Percentiles rank a stretch among this genome's conserved stretches.
Conservation (phyloP, 176 grass and related monocot genomes). For the Hsuehochloa calcarea region DNA sequence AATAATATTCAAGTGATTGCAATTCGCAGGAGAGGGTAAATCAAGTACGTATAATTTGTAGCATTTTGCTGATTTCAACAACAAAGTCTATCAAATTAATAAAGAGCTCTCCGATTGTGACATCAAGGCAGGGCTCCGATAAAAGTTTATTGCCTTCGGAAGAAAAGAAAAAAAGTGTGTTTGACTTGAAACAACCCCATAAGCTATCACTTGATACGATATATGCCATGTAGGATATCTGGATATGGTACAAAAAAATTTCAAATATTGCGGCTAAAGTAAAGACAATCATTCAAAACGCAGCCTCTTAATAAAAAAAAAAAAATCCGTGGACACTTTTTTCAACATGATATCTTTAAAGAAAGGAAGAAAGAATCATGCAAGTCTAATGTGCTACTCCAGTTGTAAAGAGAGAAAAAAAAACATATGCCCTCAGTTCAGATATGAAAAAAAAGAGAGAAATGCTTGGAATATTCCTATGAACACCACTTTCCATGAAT, state of each 20-base stretch:
- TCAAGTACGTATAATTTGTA: no score
- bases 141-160: background rate
- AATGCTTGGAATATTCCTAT: constrained; percentile 1
- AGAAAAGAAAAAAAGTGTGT: no score
- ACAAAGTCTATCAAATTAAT: background rate
- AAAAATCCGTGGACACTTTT: background rate
- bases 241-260: background rate
- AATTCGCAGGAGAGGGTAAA: no score
- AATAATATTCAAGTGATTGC: no score
- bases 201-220: constrained; percentile 30
- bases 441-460: background rate
- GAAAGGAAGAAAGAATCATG: background rate
- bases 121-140: background rate
- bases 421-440: background rate
- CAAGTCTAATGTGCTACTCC: background rate
- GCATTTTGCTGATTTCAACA: background rate
- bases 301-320: background rate
- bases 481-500: background rate
- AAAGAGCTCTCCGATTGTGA: background rate
- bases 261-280: background rate
- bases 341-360: background rate
- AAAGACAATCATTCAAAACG: background rate
- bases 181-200: constrained; percentile 24
- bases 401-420: background rate
- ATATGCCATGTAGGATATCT: background rate